Percentiles rank a stretch among this genome's conserved stretches.
Evolutionary conservation across 495 filamentous ascomycete genomes (phyloP).

Genomic region (Filosporella fistucella): DNA sequence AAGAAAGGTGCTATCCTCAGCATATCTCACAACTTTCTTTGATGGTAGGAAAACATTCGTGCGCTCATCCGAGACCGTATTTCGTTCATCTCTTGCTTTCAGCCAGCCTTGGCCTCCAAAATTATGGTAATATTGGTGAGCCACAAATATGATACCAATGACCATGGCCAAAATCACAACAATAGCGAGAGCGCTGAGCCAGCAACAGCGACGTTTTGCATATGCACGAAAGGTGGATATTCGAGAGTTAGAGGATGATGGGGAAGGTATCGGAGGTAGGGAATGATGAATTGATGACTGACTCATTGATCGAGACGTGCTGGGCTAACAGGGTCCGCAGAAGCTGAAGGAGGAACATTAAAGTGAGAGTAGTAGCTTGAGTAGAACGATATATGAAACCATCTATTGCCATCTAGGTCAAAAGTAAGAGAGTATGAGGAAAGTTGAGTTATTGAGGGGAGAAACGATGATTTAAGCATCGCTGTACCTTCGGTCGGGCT

Average conservation of each 20-base stretch:
- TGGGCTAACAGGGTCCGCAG: background rate
- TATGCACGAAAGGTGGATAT: conserved; percentile 1
- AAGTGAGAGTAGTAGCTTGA: conserved; percentile 5
- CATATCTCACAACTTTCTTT: conserved; percentile 2
- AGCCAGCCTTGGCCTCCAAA: conserved; percentile 18
- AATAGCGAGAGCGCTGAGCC: background rate
- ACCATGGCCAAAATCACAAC: conserved; percentile 2
- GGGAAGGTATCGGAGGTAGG: background rate
- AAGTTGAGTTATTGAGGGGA: too few relatives aligned
- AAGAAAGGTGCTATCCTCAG: background rate
- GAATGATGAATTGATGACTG: background rate
- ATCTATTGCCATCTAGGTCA: conserved; percentile 11
- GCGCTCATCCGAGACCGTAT: background rate
- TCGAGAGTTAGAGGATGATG: conserved; percentile 10
- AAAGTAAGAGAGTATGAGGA: too few relatives aligned
- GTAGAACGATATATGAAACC: conserved; percentile 2
- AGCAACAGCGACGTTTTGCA: conserved; percentile 1
- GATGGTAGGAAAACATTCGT: conserved; percentile 9
- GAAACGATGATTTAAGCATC: too few relatives aligned
- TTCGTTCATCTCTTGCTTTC: background rate
- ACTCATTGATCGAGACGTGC: background rate
- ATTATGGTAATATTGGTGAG: conserved; percentile 14
- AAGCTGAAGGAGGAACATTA: conserved; percentile 1
- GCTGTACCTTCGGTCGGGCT: too few relatives aligned
- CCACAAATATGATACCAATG: conserved; percentile 11